These are phyloP conservation scores for Drosera capensis DNA, from an alignment of 148 eudicot species.

Conservation along the genomic window DNA sequence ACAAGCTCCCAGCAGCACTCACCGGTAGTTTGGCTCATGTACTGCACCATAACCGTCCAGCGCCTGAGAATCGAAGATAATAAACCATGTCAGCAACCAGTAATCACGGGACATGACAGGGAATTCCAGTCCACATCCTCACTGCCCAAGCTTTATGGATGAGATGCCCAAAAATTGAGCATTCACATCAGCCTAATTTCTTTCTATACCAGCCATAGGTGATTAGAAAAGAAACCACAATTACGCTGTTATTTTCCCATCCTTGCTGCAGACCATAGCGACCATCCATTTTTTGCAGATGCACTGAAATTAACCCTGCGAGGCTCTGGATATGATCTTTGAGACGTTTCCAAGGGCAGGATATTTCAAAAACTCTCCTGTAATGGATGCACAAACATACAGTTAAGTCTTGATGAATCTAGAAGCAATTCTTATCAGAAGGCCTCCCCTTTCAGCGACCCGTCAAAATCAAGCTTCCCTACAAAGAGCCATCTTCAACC, in stretches of 20 bases:
- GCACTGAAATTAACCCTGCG: slow-evolving; percentile 39
- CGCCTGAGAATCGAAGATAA: slow-evolving; percentile 99
- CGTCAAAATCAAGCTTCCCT: slow-evolving; percentile 1
- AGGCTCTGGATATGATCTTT: slow-evolving; percentile 48
- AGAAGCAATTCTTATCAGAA: slow-evolving; percentile 36
- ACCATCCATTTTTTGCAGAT: slow-evolving; percentile 74
- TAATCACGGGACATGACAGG: slow-evolving; percentile 63
- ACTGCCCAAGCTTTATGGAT: slow-evolving; percentile 75
- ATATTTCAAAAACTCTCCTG: slow-evolving; percentile 71
- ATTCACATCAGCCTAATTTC: slow-evolving; percentile 88
- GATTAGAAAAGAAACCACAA: slow-evolving; percentile 98
- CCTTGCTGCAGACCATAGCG: slow-evolving; percentile 99
- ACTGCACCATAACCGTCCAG: slow-evolving; percentile 89
- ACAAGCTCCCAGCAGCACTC: slow-evolving; percentile 30
- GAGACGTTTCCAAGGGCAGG: slow-evolving; percentile 47
- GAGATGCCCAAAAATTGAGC: slow-evolving; percentile 66
- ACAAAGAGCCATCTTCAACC: slow-evolving; percentile 1
- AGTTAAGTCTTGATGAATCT: slow-evolving; percentile 53
- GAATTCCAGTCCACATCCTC: slow-evolving; percentile 95
- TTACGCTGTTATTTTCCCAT: slow-evolving; percentile 99
- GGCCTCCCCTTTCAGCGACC: slow-evolving; percentile 42
- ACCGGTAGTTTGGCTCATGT: slow-evolving; percentile 88
- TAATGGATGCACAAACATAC: slow-evolving; percentile 78
- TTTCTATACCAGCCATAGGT: slow-evolving; percentile 83
- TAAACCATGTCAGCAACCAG: slow-evolving; percentile 88